A percentile compares a stretch with the other conserved stretches of the same genome.
Conservation (phyloP, 352 stramenopile genomes). For the Saprolegnia parasitica region DNA sequence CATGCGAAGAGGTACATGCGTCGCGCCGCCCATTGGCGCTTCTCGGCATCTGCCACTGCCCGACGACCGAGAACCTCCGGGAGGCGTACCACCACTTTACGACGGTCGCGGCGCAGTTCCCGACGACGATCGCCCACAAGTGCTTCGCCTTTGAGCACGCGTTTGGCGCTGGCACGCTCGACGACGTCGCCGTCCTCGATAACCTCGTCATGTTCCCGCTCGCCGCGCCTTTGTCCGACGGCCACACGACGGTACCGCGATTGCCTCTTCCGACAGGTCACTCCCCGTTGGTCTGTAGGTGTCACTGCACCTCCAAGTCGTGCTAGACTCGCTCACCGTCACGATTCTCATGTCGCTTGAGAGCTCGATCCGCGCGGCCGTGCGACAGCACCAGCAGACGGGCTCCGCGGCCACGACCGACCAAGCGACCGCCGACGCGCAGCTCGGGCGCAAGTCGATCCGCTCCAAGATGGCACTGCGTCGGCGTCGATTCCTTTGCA, state of each 20-base stretch:
- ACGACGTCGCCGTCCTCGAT: conserved; percentile 49
- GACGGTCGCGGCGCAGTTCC: conserved; percentile 57
- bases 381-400: conserved; percentile 39
- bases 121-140: conserved; percentile 65
- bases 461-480: conserved; percentile 14
- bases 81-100: conserved; percentile 65
- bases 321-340: conserved; percentile 75
- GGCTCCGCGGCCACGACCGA: conserved; percentile 19
- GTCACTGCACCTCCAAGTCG: conserved; percentile 70
- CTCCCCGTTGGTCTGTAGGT: conserved; percentile 28
- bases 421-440: conserved; percentile 33
- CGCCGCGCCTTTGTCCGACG: conserved; percentile 58
- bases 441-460: conserved; percentile 62
- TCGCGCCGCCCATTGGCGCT: conserved; percentile 62
- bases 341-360: conserved; percentile 80
- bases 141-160: conserved; percentile 81
- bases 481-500: conserved; percentile 32
- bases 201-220: conserved; percentile 82
- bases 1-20: conserved; percentile 74
- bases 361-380: conserved; percentile 60
- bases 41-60: conserved; percentile 78
- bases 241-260: conserved; percentile 47
- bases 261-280: background rate
- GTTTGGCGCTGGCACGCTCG: conserved; percentile 54
- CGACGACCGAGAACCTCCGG: conserved; percentile 49